Percentiles rank a stretch among this genome's conserved stretches.
These are phyloP conservation scores for Epichloe hybrida DNA, from an alignment of 2,329 filamentous ascomycete genomes.

Conservation along the genomic window DNA sequence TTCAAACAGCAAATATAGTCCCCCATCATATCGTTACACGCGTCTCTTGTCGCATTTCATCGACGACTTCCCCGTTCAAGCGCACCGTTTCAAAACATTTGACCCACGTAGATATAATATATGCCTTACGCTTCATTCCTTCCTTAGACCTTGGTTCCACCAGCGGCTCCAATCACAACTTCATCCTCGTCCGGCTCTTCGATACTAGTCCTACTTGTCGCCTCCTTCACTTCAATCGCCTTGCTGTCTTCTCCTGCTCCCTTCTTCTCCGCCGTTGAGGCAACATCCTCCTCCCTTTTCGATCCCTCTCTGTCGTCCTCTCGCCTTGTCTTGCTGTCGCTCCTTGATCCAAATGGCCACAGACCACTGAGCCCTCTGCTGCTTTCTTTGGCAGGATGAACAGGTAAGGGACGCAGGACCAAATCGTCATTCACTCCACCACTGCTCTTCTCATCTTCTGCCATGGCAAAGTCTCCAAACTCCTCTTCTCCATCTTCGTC, in stretches of 20 bases:
- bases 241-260: constrained; percentile 20
- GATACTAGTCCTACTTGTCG: constrained; percentile 41
- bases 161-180: constrained; percentile 21
- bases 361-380: constrained; percentile 35
- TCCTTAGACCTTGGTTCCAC: background rate
- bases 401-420: constrained; percentile 40
- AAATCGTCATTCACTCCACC: constrained; percentile 24
- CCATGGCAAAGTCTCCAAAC: constrained; percentile 56
- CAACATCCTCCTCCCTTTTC: constrained; percentile 8
- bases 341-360: constrained; percentile 41
- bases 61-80: background rate
- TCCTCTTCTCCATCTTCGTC: constrained; percentile 51
- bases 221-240: constrained; percentile 39
- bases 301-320: constrained; percentile 17
- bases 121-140: background rate
- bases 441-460: constrained; percentile 31
- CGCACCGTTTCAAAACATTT: background rate
- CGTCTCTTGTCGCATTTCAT: background rate
- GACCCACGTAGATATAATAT: background rate
- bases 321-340: constrained; percentile 15
- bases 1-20: background rate
- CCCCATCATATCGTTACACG: constrained; percentile 3
- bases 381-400: constrained; percentile 34
- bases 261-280: constrained; percentile 3
- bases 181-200: constrained; percentile 45